A percentile compares a stretch with the other conserved stretches of the same genome.
Evolutionary conservation across 2,329 filamentous ascomycete genomes (phyloP).

Genomic region (Diplodia sapinea): DNA sequence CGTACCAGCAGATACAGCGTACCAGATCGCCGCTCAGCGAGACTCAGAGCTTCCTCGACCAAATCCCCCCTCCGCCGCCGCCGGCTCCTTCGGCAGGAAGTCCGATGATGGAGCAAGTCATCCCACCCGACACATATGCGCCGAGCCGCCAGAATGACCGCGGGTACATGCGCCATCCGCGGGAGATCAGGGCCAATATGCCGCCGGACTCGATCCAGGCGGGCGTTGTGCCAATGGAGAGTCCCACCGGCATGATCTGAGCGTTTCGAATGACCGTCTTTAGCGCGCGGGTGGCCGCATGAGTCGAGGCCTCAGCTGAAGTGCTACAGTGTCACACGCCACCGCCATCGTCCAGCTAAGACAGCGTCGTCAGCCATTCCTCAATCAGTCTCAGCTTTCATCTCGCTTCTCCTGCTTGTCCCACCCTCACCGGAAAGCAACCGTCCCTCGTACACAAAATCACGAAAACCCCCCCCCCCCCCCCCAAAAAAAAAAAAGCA

Average conservation of each 20-base stretch:
- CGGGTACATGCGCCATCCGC: conserved; percentile 49
- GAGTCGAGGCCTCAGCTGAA: background rate
- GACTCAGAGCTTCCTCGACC: conserved; percentile 35
- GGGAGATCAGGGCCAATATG: conserved; percentile 58
- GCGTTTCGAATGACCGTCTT: background rate
- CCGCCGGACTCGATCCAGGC: conserved; percentile 53
- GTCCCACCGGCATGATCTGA: conserved; percentile 42
- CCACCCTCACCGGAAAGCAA: background rate
- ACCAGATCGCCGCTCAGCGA: conserved; percentile 41
- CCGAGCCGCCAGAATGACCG: conserved; percentile 16
- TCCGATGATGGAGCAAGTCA: conserved; percentile 48
- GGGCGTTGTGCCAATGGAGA: conserved; percentile 47
- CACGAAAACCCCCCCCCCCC: conserved; percentile 8
- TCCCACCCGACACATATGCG: conserved; percentile 43
- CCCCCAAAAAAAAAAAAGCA: background rate
- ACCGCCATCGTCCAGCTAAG: background rate
- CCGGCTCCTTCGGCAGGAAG: conserved; percentile 36
- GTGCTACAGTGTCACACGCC: conserved; percentile 15
- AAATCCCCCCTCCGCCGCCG: conserved; percentile 47
- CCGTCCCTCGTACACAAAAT: background rate
- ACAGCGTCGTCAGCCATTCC: background rate
- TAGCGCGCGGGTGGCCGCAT: background rate
- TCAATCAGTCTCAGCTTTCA: conserved; percentile 14
- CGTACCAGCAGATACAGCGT: conserved; percentile 21
- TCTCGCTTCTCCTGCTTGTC: conserved; percentile 14